Percentiles rank a stretch among this genome's conserved stretches.
These are phyloP conservation scores for Trichoderma koningii DNA, from an alignment of 2,329 filamentous ascomycete genomes.

Conservation along the genomic window DNA sequence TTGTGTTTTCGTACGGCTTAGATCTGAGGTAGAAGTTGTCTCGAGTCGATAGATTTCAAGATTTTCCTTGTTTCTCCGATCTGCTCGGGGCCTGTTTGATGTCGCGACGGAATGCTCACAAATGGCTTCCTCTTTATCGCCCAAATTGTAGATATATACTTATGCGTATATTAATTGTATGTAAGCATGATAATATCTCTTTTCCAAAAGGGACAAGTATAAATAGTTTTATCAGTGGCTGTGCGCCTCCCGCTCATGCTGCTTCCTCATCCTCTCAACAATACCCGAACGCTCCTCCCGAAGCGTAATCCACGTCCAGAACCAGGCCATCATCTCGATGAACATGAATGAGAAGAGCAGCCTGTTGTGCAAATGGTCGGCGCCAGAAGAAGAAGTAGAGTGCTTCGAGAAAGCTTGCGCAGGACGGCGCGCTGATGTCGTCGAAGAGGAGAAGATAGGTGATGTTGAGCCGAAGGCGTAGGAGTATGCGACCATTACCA, in stretches of 20 bases:
- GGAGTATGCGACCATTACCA: conserved; percentile 63
- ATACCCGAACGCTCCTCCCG: conserved; percentile 62
- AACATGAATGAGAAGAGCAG: conserved; percentile 84
- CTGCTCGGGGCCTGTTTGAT: too few species aligned
- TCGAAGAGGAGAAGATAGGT: conserved; percentile 37
- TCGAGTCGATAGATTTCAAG: neutral
- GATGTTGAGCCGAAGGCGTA: conserved; percentile 61
- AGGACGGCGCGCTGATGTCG: conserved; percentile 36
- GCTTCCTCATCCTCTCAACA: conserved; percentile 43
- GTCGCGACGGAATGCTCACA: too few species aligned
- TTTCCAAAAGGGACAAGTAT: neutral
- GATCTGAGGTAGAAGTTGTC: conserved; percentile 23
- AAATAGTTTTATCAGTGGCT: conserved; percentile 4
- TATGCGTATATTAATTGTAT: too few species aligned
- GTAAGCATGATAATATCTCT: too few species aligned
- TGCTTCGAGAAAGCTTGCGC: conserved; percentile 30
- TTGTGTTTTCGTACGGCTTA: conserved; percentile 21
- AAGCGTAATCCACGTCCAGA: conserved; percentile 77
- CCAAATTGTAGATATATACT: too few species aligned
- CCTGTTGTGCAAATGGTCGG: conserved; percentile 77
- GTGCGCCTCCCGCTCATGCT: conserved; percentile 27
- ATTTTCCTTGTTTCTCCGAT: neutral
- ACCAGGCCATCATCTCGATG: conserved; percentile 81
- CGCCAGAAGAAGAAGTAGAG: conserved; percentile 47
- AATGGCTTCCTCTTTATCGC: too few species aligned